Evolutionary conservation across 345 rosid genomes (phyloP).

Genomic region (Schrenkiella parvula): DNA sequence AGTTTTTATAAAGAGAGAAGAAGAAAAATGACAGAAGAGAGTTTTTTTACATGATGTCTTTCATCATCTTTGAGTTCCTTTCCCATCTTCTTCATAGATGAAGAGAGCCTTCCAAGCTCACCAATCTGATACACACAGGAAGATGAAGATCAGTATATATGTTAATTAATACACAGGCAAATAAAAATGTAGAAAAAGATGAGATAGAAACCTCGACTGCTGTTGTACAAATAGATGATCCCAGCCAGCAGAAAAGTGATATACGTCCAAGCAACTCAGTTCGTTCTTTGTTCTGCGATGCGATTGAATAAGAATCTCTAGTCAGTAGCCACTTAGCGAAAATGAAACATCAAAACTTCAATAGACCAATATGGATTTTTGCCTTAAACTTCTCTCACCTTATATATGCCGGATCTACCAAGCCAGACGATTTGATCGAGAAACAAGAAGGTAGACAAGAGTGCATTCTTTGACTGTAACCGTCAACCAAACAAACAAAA

Average conservation of each 20-base stretch:
- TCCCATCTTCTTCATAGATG: conserved; percentile 73
- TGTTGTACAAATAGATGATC: conserved; percentile 73
- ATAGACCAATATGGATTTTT: neutral
- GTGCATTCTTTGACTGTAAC: conserved; percentile 83
- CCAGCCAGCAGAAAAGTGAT: conserved; percentile 88
- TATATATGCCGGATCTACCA: conserved; percentile 84
- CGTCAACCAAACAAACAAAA: conserved; percentile 11
- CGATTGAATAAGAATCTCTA: neutral
- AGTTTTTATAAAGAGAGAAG: neutral
- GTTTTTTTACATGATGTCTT: conserved; percentile 48
- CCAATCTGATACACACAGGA: conserved; percentile 47
- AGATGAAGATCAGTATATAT: neutral
- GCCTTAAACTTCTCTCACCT: conserved; percentile 44
- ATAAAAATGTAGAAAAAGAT: neutral
- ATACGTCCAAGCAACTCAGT: conserved; percentile 75
- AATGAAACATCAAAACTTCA: neutral
- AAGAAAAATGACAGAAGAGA: neutral
- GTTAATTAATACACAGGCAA: neutral
- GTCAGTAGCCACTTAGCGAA: neutral
- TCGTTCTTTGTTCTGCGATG: conserved; percentile 72
- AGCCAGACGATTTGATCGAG: conserved; percentile 99
- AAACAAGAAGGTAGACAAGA: conserved; percentile 83
- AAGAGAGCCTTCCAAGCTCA: conserved; percentile 83
- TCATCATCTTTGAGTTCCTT: conserved; percentile 66
- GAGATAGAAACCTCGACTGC: conserved; percentile 71